Evolutionary conservation across 2,329 filamentous ascomycete genomes (phyloP).

Genomic region (Phialocephala subalpina): DNA sequence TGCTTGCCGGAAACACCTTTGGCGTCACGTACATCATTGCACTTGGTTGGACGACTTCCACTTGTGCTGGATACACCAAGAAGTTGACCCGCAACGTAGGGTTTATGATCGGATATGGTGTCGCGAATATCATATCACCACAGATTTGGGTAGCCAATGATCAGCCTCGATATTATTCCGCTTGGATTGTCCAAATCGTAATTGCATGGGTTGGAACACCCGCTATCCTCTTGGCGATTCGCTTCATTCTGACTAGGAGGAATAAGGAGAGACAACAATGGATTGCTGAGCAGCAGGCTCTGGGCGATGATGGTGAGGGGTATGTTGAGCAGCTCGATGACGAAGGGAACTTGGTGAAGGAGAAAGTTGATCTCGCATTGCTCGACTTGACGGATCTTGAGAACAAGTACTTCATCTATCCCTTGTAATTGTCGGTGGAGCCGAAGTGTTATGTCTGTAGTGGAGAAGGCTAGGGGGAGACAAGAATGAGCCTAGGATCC

Average conservation of each 20-base stretch:
- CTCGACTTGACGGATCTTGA: constrained; percentile 42
- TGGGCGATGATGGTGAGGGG: neutral
- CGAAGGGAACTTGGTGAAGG: constrained; percentile 40
- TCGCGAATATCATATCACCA: constrained; percentile 43
- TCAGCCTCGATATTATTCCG: constrained; percentile 44
- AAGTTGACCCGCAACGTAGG: constrained; percentile 45
- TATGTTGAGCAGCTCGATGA: constrained; percentile 44
- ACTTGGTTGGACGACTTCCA: constrained; percentile 49
- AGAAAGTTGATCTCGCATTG: constrained; percentile 47
- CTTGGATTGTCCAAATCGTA: constrained; percentile 45
- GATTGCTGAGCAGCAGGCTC: constrained; percentile 34
- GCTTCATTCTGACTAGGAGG: constrained; percentile 44
- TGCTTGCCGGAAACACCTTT: constrained; percentile 43
- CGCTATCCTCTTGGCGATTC: constrained; percentile 45
- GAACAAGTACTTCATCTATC: constrained; percentile 14
- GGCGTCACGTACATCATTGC: constrained; percentile 48
- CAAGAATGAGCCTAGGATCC: neutral
- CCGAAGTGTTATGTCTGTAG: neutral
- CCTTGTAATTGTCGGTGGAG: neutral
- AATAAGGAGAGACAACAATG: constrained; percentile 44
- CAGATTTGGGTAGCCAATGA: constrained; percentile 43
- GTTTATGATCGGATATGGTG: constrained; percentile 43
- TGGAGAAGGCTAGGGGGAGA: neutral
- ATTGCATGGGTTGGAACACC: constrained; percentile 48
- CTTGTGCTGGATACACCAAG: constrained; percentile 44